Base-by-base conservation (phyloP, 108 stramenopile genomes). In the Cyclotella baltica region DNA sequence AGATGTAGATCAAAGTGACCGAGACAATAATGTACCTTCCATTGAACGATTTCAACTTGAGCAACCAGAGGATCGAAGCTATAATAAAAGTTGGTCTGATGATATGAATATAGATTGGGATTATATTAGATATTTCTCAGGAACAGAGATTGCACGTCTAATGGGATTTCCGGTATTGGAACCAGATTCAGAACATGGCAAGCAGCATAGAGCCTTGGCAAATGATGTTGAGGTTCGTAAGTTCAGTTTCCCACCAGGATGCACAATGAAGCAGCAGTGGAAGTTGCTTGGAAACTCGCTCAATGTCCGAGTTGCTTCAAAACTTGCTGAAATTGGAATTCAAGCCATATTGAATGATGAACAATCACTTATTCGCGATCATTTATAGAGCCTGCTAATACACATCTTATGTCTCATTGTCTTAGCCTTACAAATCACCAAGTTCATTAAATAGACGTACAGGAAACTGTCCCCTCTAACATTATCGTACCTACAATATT, bases 251-350 rank as follows among this genome's bases (percentile, higher is more conserved):
- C 93, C 91, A 13, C 3, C 66, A 4, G 55, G 62, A 8, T 78
- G 70, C 22, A 72, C 89, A 0, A 61, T 69, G 55, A 92, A 90
- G 43, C 92, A 93, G 64, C 88, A 95, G 73, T 93, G 94, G 94
- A 95, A 91, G 55, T 53, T 95, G 31, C 78, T 95, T 20, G 94
- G 94, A 10, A 95, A 95, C 62, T 92, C 91, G 9, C 68, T 95
- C 62, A 92, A 93, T 75, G 92, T 91, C 4, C 50, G 80, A 43
- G 89, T 95, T 35, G 91, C 94, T 4, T 85, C 90, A 20, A 67
- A 53, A 57, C 36, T 92, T 33, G 76, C 87, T 25, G 86, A 91
- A 55, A 67, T 94, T 46, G 93, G 86, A 4, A 75, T 83, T 51
- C 61, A 43, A 50, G 55, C 28, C 22, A 36, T 78, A 18, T 33